These are phyloP conservation scores for Malassezia dermatis DNA, from an alignment of 1,284 basidiomycete species.

Conservation along the genomic window DNA sequence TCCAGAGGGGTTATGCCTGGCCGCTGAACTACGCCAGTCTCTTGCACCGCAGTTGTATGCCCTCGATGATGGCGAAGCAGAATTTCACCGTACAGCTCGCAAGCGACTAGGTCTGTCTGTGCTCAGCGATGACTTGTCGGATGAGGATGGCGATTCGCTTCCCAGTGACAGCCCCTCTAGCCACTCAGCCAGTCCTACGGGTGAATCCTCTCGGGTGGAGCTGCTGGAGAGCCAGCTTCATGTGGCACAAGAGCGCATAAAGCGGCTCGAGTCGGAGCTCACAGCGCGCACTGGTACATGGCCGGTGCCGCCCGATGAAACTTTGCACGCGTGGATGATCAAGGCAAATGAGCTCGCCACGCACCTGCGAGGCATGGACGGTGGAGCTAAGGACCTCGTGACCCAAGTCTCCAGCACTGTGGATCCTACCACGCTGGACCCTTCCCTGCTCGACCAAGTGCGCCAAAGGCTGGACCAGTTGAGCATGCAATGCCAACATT, in stretches of 20 bases:
- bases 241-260: slow-evolving; percentile 2
- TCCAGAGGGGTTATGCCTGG: not conserved
- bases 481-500: slow-evolving; percentile 74
- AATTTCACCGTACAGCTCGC: not conserved
- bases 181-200: not conserved
- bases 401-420: slow-evolving; percentile 49
- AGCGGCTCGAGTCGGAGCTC: slow-evolving; percentile 6
- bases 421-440: slow-evolving; percentile 52
- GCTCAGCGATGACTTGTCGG: not conserved
- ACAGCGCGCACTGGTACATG: not conserved
- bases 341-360: slow-evolving; percentile 53
- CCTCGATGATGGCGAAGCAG: not conserved
- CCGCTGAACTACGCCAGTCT: not conserved
- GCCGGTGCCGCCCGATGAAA: slow-evolving; percentile 43
- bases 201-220: not conserved
- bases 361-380: slow-evolving; percentile 49
- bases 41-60: not conserved
- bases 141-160: not conserved
- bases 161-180: not conserved
- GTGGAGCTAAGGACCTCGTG: not conserved
- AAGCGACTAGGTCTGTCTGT: not conserved
- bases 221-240: slow-evolving; percentile 6
- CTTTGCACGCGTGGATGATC: not conserved
- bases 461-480: slow-evolving; percentile 58
- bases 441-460: slow-evolving; percentile 66